phyloP scores from a whole-genome alignment of 1,284 basidiomycete species.

The Leccinum solheimii region DNA sequence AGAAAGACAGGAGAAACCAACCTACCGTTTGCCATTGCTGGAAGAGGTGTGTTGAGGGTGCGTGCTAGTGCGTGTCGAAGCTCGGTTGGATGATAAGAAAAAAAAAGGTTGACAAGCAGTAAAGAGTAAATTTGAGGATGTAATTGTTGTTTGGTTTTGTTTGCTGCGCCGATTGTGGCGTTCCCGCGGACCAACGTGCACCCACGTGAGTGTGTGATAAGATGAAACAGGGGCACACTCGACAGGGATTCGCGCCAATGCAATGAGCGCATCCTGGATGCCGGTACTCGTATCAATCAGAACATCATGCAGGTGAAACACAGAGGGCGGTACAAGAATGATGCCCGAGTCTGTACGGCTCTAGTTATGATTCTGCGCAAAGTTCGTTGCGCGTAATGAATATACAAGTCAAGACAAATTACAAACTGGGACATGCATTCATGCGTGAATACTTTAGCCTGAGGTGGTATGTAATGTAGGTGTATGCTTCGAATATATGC shows the following conservation, averaged over 20 bases:
- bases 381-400: slow-evolving; percentile 9
- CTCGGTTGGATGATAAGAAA: slow-evolving; percentile 2
- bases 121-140: slow-evolving; percentile 1
- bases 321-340: slow-evolving; percentile 22
- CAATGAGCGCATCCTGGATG: not conserved
- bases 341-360: slow-evolving; percentile 14
- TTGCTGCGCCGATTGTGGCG: slow-evolving; percentile 9
- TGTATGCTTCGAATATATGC: slow-evolving; percentile 16
- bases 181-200: slow-evolving; percentile 7
- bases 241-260: slow-evolving; percentile 7
- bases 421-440: slow-evolving; percentile 1
- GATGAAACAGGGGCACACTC: slow-evolving; percentile 7
- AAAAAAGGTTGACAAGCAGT: not conserved
- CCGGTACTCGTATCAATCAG: slow-evolving; percentile 3
- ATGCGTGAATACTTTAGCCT: slow-evolving; percentile 4
- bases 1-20: slow-evolving; percentile 22
- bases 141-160: slow-evolving; percentile 17
- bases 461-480: slow-evolving; percentile 12
- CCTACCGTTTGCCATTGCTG: slow-evolving; percentile 53
- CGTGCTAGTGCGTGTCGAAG: not conserved
- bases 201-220: not conserved
- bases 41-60: not conserved
- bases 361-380: slow-evolving; percentile 6
- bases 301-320: slow-evolving; percentile 6
- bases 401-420: slow-evolving; percentile 15